phyloP scores from a whole-genome alignment of 2,329 filamentous ascomycete species.

The Arachnopeziza araneosa region DNA sequence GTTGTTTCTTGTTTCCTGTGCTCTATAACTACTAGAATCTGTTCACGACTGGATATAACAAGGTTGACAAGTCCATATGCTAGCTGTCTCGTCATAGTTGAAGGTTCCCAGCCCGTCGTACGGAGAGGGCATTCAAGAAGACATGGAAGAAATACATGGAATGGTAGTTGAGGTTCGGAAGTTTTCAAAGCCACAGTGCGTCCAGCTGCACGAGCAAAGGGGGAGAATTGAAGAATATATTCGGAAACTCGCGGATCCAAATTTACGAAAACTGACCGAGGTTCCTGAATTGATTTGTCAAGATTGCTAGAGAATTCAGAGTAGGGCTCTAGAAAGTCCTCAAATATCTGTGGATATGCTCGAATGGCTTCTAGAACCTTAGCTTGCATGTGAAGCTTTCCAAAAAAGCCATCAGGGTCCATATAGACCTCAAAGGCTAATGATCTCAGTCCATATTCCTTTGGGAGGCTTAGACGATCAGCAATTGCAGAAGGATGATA shows the following conservation, averaged over 20 bases:
- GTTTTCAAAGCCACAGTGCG: neutral
- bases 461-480: constrained; percentile 37
- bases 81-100: constrained; percentile 43
- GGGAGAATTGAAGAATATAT: constrained; percentile 39
- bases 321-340: constrained; percentile 25
- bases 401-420: constrained; percentile 22
- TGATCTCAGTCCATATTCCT: constrained; percentile 33
- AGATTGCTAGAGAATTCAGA: neutral
- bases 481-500: constrained; percentile 41
- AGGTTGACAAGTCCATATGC: constrained; percentile 49
- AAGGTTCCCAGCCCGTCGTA: constrained; percentile 52
- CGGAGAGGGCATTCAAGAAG: constrained; percentile 52
- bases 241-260: constrained; percentile 48
- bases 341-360: constrained; percentile 13
- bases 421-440: constrained; percentile 30
- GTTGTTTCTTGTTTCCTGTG: constrained; percentile 25
- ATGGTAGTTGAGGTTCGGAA: constrained; percentile 6
- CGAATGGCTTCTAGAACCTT: constrained; percentile 15
- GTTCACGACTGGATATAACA: constrained; percentile 23
- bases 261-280: constrained; percentile 6
- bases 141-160: constrained; percentile 58
- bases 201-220: constrained; percentile 18
- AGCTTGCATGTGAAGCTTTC: constrained; percentile 21
- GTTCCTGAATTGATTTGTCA: neutral
- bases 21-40: constrained; percentile 22